Percentiles rank a stretch among this genome's conserved stretches.
These are phyloP conservation scores for Paraleonurus japonicus DNA, from an alignment of 257 asterid genomes.

Conservation along the genomic window DNA sequence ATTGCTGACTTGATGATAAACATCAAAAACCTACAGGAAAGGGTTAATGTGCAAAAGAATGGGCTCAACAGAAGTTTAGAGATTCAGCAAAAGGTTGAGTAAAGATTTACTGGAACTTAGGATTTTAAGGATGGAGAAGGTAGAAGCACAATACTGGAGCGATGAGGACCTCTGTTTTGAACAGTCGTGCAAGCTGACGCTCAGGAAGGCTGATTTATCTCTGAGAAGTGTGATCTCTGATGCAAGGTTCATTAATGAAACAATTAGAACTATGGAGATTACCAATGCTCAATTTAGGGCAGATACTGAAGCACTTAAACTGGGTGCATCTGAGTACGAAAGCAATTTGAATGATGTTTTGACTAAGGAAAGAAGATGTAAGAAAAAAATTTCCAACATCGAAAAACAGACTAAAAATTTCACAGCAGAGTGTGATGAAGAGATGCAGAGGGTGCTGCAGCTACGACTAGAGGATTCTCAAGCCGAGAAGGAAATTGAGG, in stretches of 20 bases:
- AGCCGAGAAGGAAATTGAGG: conserved; percentile 22
- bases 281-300: conserved; percentile 19
- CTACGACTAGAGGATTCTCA: not conserved
- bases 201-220: conserved; percentile 16
- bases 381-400: conserved; percentile 3
- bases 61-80: conserved; percentile 24
- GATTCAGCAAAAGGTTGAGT: conserved; percentile 24
- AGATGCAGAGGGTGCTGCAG: conserved; percentile 3
- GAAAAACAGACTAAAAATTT: conserved; percentile 20
- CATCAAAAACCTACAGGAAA: conserved; percentile 11
- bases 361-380: conserved; percentile 20
- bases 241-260: not conserved
- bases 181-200: not conserved
- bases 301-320: conserved; percentile 27
- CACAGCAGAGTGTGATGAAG: conserved; percentile 13
- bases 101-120: conserved; percentile 19
- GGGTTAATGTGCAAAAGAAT: conserved; percentile 17
- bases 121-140: conserved; percentile 22
- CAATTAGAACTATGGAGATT: not conserved
- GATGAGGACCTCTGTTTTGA: not conserved
- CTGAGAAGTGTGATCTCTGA: not conserved
- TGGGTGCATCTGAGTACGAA: conserved; percentile 19
- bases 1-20: conserved; percentile 10
- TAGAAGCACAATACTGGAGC: not conserved
- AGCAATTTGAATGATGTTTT: conserved; percentile 8